Evolutionary conservation across 257 asterid species (phyloP), one percentile per base, ranked within the genome.

Genomic region (Nicotiana obtusifolia): DNA sequence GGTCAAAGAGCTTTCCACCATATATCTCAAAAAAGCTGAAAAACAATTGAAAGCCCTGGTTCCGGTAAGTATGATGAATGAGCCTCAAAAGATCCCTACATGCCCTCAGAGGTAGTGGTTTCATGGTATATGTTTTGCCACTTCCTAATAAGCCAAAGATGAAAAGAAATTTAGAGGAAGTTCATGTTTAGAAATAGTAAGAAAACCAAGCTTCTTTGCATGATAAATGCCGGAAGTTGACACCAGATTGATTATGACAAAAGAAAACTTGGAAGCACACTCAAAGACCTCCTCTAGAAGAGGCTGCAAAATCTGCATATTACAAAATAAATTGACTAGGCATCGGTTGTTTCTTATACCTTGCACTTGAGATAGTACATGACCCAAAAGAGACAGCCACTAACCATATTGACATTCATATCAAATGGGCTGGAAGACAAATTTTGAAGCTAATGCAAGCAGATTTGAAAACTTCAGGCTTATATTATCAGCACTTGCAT

Each of bases 21-120:
- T 96, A 96, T 83, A 96, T 96, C 90, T 96, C 99, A 80, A 96
- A 96, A 92, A 96, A 96, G 90, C 99, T 96, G 86, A 94, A 87
- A 81, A 91, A 91, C 87, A 96, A 86, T 81, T 96, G 97, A 85
- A 91, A 94, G 26, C 99, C 98, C 84, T 96, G 99, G 90, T 93
- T 94, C 86, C 98, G 87, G 91, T 96, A 93, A 54, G 98, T 90
- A 89, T 93, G 97, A 83, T 91, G 92, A 90, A 96, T 91, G 83
- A 96, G 98, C 90, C 98, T 91, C 88, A 96, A 81, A 85, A 96
- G 90, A 87, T 96, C 99, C 81, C 97, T 89, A 44, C 91, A 94
- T 57, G 99, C 99, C 89, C 87, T 93, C 81, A 96, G 91, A 64
- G 99, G 99, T 82, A 96, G 89, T 20, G 99, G 99, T 85, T 96